Evolutionary conservation across 306 rosid genomes (phyloP), one percentile per base, ranked within the genome.

Genomic region (Clitoria ternatea): DNA sequence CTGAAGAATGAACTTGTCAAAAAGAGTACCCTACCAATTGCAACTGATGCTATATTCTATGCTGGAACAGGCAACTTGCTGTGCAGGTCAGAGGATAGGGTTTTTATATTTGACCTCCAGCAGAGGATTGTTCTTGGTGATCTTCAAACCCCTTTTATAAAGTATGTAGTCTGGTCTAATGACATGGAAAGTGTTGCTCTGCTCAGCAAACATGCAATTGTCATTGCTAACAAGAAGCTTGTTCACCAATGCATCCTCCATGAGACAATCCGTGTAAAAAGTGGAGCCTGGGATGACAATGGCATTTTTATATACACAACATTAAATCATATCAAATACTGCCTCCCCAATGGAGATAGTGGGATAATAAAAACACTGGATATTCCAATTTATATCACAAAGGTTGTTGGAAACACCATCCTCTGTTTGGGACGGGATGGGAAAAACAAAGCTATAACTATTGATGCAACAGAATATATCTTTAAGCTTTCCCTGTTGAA

Each of bases 221-320:
- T 92, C 68, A 90, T 92, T 71, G 91, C 96, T 23, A 92, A 65
- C 86, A 90, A 92, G 82, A 85, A 74, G 86, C 96, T 92, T 70
- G 98, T 85, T 80, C 98, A 86, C 63, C 96, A 88, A 42, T 92
- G 98, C 84, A 92, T 97, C 23, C 91, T 92, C 61, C 98, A 92
- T 29, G 98, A 92, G 85, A 90, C 98, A 26, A 92, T 92, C 61
- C 98, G 98, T 59, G 96, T 92, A 20, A 92, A 92, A 77, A 92
- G 97, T 71, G 98, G 98, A 69, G 92, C 86, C 11, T 92, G 98
- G 98, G 98, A 92, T 82, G 98, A 90, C 79, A 90, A 88, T 55
- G 97, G 98, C 23, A 89, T 92, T 73, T 90, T 92, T 80, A 92
- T 92, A 52, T 92, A 92, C 70, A 86, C 98, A 0, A 92, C 98